Conservation (phyloP, 2,329 filamentous ascomycete species). For the Alternaria viburni region DNA sequence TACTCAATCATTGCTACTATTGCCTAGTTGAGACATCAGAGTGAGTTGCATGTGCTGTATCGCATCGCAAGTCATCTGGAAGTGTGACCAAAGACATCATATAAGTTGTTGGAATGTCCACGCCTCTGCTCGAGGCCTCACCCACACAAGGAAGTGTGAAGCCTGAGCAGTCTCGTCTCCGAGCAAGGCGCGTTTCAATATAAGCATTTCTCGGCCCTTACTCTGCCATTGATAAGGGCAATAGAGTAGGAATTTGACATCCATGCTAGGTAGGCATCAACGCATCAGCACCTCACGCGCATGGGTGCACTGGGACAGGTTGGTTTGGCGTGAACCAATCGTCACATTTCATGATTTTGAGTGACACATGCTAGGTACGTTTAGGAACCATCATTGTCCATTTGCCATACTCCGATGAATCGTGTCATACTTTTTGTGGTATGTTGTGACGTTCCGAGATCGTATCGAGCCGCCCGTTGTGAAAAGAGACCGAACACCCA, state of each 20-base stretch:
- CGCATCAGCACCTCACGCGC: neutral
- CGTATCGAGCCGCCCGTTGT: constrained; percentile 39
- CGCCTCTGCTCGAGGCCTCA: constrained; percentile 31
- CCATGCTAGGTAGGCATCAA: constrained; percentile 70
- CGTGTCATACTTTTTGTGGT: constrained; percentile 38
- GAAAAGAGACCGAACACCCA: constrained; percentile 45
- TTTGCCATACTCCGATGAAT: constrained; percentile 43
- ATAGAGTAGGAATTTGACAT: constrained; percentile 99
- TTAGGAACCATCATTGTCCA: constrained; percentile 31
- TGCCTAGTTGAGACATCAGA: neutral
- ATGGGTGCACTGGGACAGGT: constrained; percentile 2
- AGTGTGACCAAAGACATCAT: neutral
- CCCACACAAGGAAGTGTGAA: constrained; percentile 22
- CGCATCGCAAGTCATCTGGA: neutral
- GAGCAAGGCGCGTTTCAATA: constrained; percentile 41
- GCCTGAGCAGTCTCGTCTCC: constrained; percentile 40
- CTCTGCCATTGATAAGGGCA: constrained; percentile 76
- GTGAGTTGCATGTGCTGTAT: neutral
- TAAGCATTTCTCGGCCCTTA: constrained; percentile 99
- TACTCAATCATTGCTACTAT: neutral
- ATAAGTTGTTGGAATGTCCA: constrained; percentile 23
- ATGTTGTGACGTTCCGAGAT: constrained; percentile 38
- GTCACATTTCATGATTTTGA: constrained; percentile 46
- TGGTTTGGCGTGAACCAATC: constrained; percentile 44
- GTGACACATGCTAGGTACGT: constrained; percentile 44